Evolutionary conservation across 2,329 filamentous ascomycete genomes (phyloP).

Genomic region (Emydomyces testavorans): DNA sequence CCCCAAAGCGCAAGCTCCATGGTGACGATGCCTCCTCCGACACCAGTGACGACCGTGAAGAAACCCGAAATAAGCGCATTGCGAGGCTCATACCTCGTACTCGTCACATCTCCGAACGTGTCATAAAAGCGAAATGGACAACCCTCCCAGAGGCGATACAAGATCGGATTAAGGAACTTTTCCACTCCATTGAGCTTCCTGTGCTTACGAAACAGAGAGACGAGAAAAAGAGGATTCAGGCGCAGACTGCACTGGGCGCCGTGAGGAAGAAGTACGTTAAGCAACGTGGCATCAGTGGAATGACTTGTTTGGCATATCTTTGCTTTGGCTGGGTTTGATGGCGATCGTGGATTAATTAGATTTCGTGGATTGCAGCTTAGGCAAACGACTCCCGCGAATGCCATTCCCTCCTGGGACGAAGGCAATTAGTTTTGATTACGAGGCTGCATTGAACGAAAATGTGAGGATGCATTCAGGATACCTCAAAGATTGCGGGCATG

Average conservation of each 20-base stretch:
- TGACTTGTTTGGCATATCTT: background rate
- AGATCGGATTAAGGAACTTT: constrained; percentile 34
- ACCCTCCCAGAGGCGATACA: constrained; percentile 34
- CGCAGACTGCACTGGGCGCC: constrained; percentile 31
- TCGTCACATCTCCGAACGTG: constrained; percentile 33
- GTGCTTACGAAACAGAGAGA: constrained; percentile 35
- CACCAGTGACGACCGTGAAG: background rate
- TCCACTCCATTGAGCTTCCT: constrained; percentile 33
- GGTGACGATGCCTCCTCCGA: background rate
- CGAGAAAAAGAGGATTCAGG: constrained; percentile 34
- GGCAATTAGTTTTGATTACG: constrained; percentile 35
- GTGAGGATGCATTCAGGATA: constrained; percentile 21
- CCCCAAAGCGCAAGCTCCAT: constrained; percentile 9
- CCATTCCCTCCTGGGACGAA: constrained; percentile 36
- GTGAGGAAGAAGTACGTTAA: constrained; percentile 32
- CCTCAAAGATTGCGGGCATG: background rate
- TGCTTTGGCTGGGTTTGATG: background rate
- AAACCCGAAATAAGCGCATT: constrained; percentile 14
- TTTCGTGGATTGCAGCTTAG: constrained; percentile 22
- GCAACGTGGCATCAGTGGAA: background rate
- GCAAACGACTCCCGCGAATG: constrained; percentile 35
- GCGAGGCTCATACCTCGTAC: constrained; percentile 33
- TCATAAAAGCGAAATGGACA: constrained; percentile 38
- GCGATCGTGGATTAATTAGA: background rate
- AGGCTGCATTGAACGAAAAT: constrained; percentile 34